A percentile compares a stretch with the other conserved stretches of the same genome.
phyloP scores from a whole-genome alignment of 2,329 filamentous ascomycete genomes.

The Apiospora aurea region DNA sequence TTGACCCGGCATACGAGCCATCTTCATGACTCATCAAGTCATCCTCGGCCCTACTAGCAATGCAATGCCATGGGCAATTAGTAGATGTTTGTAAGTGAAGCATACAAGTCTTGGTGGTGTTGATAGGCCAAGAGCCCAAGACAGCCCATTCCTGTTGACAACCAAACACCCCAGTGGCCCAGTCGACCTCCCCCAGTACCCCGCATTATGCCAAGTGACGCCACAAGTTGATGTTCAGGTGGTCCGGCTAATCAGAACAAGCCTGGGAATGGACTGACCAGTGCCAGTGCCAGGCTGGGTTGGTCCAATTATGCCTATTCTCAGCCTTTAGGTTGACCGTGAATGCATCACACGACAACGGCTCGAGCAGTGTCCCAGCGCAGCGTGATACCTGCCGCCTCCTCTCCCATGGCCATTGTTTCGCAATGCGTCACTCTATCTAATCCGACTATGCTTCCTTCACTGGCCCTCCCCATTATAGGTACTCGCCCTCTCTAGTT shows the following conservation, averaged over 20 bases:
- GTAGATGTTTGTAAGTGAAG: neutral
- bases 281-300: neutral
- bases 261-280: slow-evolving; percentile 1
- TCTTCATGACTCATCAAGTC: slow-evolving; percentile 6
- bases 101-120: neutral
- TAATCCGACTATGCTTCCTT: neutral
- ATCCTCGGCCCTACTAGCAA: too few relatives aligned
- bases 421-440: neutral
- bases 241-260: slow-evolving; percentile 4
- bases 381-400: slow-evolving; percentile 1
- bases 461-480: neutral
- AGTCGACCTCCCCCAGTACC: slow-evolving; percentile 1
- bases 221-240: slow-evolving; percentile 7
- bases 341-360: slow-evolving; percentile 19
- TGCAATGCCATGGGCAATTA: neutral
- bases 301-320: neutral
- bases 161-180: neutral
- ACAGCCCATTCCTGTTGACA: neutral
- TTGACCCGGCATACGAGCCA: neutral
- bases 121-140: neutral
- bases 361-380: slow-evolving; percentile 2
- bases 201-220: slow-evolving; percentile 20
- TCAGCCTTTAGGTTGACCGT: slow-evolving; percentile 8
- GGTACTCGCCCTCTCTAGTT: neutral
- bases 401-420: neutral